Evolutionary conservation across 176 grass and related monocot species (phyloP).

Genomic region (Rhynchospora pubera): DNA sequence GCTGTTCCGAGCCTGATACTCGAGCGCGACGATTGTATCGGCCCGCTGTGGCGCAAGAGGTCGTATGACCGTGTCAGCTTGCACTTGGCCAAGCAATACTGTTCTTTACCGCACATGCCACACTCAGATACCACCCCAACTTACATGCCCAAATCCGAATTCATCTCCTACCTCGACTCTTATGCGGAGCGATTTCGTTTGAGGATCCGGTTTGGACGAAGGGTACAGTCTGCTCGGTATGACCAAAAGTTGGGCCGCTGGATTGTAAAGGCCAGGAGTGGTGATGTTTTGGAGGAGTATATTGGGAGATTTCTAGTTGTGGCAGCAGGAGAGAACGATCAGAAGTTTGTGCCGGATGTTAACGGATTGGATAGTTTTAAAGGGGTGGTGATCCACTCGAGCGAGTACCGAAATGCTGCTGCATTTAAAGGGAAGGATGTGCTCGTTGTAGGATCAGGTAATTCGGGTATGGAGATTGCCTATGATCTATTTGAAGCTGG

Average conservation of each 20-base stretch:
- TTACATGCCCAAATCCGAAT: conserved; percentile 47
- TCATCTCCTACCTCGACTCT: conserved; percentile 54
- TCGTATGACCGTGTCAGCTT: conserved; percentile 63
- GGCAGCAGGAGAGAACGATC: conserved; percentile 68
- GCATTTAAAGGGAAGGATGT: conserved; percentile 44
- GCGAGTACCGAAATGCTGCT: conserved; percentile 29
- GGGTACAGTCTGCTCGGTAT: conserved; percentile 37
- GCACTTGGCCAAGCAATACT: conserved; percentile 64
- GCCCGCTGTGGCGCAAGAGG: conserved; percentile 64
- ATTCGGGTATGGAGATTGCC: conserved; percentile 91
- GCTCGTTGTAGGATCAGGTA: conserved; percentile 69
- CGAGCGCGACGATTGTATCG: conserved; percentile 74
- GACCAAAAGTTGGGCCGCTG: conserved; percentile 22
- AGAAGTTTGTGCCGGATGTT: conserved; percentile 53
- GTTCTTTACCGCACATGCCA: conserved; percentile 50
- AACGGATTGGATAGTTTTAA: conserved; percentile 45
- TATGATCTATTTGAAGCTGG: conserved; percentile 50
- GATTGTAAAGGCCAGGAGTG: conserved; percentile 31
- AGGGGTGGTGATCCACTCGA: conserved; percentile 47
- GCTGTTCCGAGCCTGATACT: conserved; percentile 44
- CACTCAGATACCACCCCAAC: conserved; percentile 23
- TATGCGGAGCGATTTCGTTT: conserved; percentile 45
- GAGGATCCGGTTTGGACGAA: conserved; percentile 29
- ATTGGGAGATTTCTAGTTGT: conserved; percentile 40
- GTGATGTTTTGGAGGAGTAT: conserved; percentile 30